phyloP scores from a whole-genome alignment of 768 basidiomycete genomes.

The Hysterangium stoloniferum region DNA sequence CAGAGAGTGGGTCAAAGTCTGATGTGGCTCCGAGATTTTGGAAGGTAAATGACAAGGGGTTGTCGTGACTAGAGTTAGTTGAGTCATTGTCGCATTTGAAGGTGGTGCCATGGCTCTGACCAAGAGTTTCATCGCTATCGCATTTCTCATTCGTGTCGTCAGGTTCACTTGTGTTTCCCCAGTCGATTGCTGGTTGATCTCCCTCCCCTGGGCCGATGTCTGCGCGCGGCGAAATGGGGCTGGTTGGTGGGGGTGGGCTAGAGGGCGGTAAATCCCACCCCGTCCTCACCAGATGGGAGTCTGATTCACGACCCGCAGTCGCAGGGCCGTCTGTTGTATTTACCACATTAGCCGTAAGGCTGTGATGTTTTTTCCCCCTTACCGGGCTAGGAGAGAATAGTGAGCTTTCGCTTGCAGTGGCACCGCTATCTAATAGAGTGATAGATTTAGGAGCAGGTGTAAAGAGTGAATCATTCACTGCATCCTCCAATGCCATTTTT shows the following conservation, averaged over 20 bases:
- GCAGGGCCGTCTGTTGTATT: not conserved
- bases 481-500: not conserved
- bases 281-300: not conserved
- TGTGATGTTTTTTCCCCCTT: not conserved
- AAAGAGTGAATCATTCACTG: slow-evolving; percentile 5
- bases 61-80: not conserved
- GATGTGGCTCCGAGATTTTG: not conserved
- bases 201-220: not conserved
- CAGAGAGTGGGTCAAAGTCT: not conserved
- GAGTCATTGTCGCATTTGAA: not conserved
- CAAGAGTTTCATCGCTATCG: not conserved
- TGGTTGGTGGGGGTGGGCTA: slow-evolving; percentile 10
- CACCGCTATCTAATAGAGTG: slow-evolving; percentile 1
- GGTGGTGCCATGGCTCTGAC: not conserved
- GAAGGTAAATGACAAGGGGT: not conserved
- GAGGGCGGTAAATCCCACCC: slow-evolving; percentile 12
- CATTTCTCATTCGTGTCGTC: slow-evolving; percentile 2
- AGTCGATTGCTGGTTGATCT: not conserved
- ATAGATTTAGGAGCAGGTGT: not conserved
- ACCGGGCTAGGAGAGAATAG: not conserved
- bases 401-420: not conserved
- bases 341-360: not conserved
- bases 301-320: not conserved
- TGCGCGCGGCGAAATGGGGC: slow-evolving; percentile 1
- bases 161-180: not conserved